Conservation (phyloP, 345 rosid genomes). For the Eucalyptus paniculata region DNA sequence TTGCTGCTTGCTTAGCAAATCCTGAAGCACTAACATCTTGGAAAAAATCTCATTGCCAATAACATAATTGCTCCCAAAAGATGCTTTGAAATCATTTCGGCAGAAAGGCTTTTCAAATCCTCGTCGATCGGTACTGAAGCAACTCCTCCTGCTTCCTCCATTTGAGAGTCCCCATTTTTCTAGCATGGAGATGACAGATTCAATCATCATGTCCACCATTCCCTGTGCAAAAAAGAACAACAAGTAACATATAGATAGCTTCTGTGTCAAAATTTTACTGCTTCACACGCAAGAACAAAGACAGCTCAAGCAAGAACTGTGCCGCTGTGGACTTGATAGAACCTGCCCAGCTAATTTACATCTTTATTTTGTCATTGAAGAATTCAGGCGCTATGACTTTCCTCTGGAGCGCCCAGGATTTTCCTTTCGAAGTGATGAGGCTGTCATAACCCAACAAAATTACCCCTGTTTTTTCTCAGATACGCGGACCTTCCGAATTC, state of each 20-base stretch:
- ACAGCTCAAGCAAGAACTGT: background rate
- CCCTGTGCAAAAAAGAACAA: background rate
- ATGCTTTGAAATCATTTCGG: conserved; percentile 15
- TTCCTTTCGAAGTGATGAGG: too few relatives aligned
- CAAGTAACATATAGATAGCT: background rate
- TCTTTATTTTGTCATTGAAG: too few relatives aligned
- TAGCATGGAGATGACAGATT: background rate
- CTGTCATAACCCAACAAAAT: too few relatives aligned
- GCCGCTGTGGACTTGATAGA: too few relatives aligned
- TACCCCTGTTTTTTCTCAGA: too few relatives aligned
- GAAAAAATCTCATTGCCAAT: conserved; percentile 6
- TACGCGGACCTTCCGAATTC: too few relatives aligned
- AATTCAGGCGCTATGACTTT: too few relatives aligned
- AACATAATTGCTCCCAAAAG: conserved; percentile 9
- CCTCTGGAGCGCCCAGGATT: too few relatives aligned
- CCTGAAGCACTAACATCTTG: background rate
- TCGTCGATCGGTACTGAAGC: background rate
- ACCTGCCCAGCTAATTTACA: too few relatives aligned
- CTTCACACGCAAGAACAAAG: background rate
- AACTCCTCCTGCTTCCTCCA: background rate
- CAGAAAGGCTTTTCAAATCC: conserved; percentile 5
- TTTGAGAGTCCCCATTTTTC: background rate
- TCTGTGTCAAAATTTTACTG: background rate
- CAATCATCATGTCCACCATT: conserved; percentile 10
- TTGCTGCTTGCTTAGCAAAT: background rate